Evolutionary conservation across 1,139 yeast genomes (phyloP).

Genomic region (Yamadazyma sp.): DNA sequence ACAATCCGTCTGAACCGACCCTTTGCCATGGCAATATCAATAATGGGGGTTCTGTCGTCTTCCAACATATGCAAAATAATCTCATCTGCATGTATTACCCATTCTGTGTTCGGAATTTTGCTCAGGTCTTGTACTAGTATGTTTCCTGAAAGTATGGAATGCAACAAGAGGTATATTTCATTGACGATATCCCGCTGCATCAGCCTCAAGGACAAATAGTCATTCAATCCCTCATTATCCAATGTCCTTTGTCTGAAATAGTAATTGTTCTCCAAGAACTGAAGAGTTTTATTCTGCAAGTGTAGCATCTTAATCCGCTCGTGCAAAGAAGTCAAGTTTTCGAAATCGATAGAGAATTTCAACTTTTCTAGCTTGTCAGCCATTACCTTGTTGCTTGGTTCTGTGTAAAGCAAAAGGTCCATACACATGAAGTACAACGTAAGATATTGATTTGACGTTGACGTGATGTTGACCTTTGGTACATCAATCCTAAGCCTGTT

Average conservation of each 20-base stretch:
- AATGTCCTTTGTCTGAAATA: constrained; percentile 35
- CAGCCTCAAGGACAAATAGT: constrained; percentile 28
- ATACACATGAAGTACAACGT: constrained; percentile 36
- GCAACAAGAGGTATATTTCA: constrained; percentile 40
- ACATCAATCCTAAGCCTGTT: constrained; percentile 35
- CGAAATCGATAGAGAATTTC: constrained; percentile 44
- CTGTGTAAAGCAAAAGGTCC: constrained; percentile 40
- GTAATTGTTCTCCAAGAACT: constrained; percentile 31
- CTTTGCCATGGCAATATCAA: constrained; percentile 41
- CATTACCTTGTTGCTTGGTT: constrained; percentile 39
- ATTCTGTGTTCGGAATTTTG: constrained; percentile 34
- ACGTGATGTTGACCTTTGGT: constrained; percentile 40
- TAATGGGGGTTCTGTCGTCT: constrained; percentile 42
- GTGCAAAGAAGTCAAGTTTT: constrained; percentile 33
- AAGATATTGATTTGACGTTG: constrained; percentile 46
- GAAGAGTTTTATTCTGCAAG: constrained; percentile 24
- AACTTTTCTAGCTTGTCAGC: constrained; percentile 40
- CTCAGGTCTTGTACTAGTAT: constrained; percentile 16
- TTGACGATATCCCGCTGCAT: constrained; percentile 30
- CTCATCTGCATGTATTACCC: constrained; percentile 62
- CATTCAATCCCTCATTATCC: constrained; percentile 38
- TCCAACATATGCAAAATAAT: constrained; percentile 44
- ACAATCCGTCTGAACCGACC: constrained; percentile 49
- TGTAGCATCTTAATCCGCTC: constrained; percentile 29
- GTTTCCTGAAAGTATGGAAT: constrained; percentile 42